Evolutionary conservation across 176 grass and related monocot species (phyloP), one percentile per base, ranked within the genome.

Genomic region (Triticum urartu): DNA sequence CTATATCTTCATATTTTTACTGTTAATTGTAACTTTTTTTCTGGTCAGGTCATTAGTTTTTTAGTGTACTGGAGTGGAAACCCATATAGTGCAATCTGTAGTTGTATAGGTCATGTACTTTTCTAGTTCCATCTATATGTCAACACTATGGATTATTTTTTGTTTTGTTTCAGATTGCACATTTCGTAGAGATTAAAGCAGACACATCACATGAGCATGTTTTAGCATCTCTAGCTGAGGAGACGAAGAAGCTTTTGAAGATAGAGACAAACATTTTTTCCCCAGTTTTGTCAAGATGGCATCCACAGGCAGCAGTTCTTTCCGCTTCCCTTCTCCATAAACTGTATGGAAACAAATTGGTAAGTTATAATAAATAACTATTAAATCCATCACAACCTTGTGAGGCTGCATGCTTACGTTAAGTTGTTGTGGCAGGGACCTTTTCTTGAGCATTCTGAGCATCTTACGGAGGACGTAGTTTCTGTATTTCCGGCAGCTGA

Each of bases 281-380:
- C 4, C 90, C 97, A 65, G 62, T 96, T 90, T 89, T 99, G 66
- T 89, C 90, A 85, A 90, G 89, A 84, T 96, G 97, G 97, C 90
- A 96, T 80, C 86, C 90, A 85, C 92, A 93, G 79, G 92, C 94
- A 35, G 89, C 97, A 85, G 83, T 99, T 90, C 70, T 94, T 89
- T 99, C 94, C 88, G 92, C 97, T 90, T 94, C 94, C 15, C 94
- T 96, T 75, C 74, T 99, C 75, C 97, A 99, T 89, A 99, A 95
- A 86, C 87, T 99, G 84, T 99, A 96, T 88, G 94, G 97, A 33
- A 90, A 86, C 85, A 99, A 96, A 85, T 88, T 99, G 92, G 97
- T 99, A 86, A 42, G 81, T 68, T 88, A 68, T 89, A 13, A 25
- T 73, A 63, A 56, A 75, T 86, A 47, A 36, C 17, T 18, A 10